Conservation (phyloP, 441 rosid genomes). For the Populus trichocarpa region DNA sequence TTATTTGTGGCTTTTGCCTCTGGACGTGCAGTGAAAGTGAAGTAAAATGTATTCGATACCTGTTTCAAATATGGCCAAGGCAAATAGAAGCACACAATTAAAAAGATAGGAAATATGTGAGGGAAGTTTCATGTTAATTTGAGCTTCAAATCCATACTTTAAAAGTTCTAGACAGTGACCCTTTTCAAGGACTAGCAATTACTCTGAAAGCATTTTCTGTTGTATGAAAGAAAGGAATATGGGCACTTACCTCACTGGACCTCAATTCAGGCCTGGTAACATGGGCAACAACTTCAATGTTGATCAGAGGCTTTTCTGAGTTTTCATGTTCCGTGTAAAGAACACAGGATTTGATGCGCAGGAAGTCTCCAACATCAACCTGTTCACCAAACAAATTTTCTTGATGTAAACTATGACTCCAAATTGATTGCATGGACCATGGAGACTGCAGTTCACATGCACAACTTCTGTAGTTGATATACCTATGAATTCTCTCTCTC, state of each 20-base stretch:
- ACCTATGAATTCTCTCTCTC: background rate
- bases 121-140: background rate
- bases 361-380: slow-evolving; percentile 87
- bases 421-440: background rate
- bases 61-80: slow-evolving; percentile 20
- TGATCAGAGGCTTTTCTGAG: slow-evolving; percentile 64
- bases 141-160: background rate
- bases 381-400: slow-evolving; percentile 20
- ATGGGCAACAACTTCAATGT: slow-evolving; percentile 83
- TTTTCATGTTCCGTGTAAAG: slow-evolving; percentile 64
- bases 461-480: background rate
- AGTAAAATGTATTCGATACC: slow-evolving; percentile 81
- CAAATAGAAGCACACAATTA: background rate
- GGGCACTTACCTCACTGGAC: slow-evolving; percentile 61
- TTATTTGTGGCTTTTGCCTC: slow-evolving; percentile 60
- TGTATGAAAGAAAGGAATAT: background rate
- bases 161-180: background rate
- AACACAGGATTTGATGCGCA: slow-evolving; percentile 74
- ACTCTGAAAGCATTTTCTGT: background rate
- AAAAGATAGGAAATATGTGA: background rate
- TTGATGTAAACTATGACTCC: background rate
- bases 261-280: slow-evolving; percentile 83
- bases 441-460: background rate
- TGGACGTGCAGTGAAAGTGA: slow-evolving; percentile 68
- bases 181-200: background rate